Conservation (phyloP, 306 rosid genomes). For the Lablab purpureus region DNA sequence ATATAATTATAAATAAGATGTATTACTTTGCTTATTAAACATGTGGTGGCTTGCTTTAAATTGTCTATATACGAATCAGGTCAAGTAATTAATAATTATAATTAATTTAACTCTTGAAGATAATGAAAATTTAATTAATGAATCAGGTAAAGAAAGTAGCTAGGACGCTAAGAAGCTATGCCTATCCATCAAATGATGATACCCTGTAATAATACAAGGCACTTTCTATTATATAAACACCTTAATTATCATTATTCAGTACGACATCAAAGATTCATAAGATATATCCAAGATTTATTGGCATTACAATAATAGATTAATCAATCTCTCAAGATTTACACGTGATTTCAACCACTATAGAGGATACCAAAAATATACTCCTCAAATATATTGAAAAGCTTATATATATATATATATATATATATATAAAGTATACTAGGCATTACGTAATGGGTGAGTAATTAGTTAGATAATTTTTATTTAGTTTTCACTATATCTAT, state of each 20-base stretch:
- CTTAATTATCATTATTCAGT: slow-evolving; percentile 21
- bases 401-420: no score
- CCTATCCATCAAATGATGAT: slow-evolving; percentile 45
- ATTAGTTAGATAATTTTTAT: neutral
- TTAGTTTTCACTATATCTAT: neutral
- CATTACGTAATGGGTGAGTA: neutral
- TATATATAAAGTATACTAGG: neutral
- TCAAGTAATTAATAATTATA: neutral
- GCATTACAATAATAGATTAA: slow-evolving; percentile 35
- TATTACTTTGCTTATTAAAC: neutral
- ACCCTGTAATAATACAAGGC: neutral
- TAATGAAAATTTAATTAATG: slow-evolving; percentile 16
- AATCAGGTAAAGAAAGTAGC: slow-evolving; percentile 12
- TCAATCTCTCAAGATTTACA: slow-evolving; percentile 26
- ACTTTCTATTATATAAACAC: neutral
- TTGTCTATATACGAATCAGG: neutral
- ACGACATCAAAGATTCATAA: slow-evolving; percentile 38
- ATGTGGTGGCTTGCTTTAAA: neutral
- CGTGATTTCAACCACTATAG: slow-evolving; percentile 9
- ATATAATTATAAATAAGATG: neutral
- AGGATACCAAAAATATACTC: neutral
- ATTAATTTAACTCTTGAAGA: neutral
- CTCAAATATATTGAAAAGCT: neutral
- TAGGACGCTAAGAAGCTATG: slow-evolving; percentile 36
- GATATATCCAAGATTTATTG: slow-evolving; percentile 8